phyloP scores from a whole-genome alignment of 148 eudicot genomes.

The Nepenthes gracilis region DNA sequence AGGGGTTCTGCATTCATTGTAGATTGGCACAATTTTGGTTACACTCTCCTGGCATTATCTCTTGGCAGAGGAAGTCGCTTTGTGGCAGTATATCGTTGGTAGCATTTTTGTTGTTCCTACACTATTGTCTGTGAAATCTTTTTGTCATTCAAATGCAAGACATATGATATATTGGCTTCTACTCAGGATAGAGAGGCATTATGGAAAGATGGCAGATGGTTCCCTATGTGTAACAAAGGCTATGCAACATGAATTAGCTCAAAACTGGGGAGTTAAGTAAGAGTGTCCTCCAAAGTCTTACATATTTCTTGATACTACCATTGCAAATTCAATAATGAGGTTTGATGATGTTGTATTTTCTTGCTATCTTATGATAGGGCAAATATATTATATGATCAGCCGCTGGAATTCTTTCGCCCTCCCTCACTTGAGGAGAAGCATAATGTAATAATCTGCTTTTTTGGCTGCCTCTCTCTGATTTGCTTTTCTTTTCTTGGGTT shows the following conservation, averaged over 20 bases:
- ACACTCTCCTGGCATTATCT: constrained; percentile 75
- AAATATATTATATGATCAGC: constrained; percentile 86
- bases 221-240: constrained; percentile 93
- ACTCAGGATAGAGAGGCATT: constrained; percentile 74
- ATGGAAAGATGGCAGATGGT: constrained; percentile 84
- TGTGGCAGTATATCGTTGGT: constrained; percentile 82
- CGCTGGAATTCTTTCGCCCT: constrained; percentile 86
- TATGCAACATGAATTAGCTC: constrained; percentile 93
- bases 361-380: constrained; percentile 29
- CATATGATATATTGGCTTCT: constrained; percentile 6
- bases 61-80: constrained; percentile 84
- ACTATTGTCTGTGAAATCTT: background rate
- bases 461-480: background rate
- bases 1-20: constrained; percentile 62
- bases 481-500: background rate
- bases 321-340: background rate
- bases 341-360: constrained; percentile 2
- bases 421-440: constrained; percentile 80
- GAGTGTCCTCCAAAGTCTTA: constrained; percentile 3
- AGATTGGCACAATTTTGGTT: constrained; percentile 99
- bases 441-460: constrained; percentile 28
- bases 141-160: constrained; percentile 5
- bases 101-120: constrained; percentile 9
- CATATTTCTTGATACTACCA: background rate
- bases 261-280: constrained; percentile 87